Evolutionary conservation across 106 monocot species (phyloP), one percentile per base, ranked within the genome.

Genomic region (Vanilla planifolia): DNA sequence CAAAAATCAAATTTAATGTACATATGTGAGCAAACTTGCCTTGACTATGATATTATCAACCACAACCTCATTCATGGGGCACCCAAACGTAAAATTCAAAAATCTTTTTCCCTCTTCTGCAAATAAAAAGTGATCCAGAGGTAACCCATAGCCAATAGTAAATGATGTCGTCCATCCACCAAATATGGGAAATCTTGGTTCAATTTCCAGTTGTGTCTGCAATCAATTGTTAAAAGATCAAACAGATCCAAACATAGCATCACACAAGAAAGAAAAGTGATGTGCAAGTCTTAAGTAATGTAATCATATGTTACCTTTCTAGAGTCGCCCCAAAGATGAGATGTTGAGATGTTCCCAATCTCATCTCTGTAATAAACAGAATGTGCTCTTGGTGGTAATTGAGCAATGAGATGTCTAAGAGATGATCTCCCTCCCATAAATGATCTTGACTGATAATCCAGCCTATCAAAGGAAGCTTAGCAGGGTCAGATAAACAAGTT

Each of bases 301-400:
- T 40, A 8, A 2, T 8, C 34, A 8, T n/a, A 36, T 35, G 20
- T 22, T 79, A 96, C 96, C 76, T 75, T 91, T 65, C 60, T 84
- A 34, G 84, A 87, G 68, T 84, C 84, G 55, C 81, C 71, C 90
- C 80, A 86, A 28, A 98, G 61, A 58, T 91, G 75, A 55, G 96
- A 98, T 33, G 96, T 91, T 29, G 96, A 98, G 25, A 91, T 80
- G 65, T 98, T 98, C 13, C 91, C 91, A 56, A 98, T 98, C 69
- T 98, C 96, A 85, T 98, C 96, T 76, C 96, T 91, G 55, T 98
- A 98, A 65, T 91, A 91, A 47, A 98, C 71, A 65, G 91, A 98
- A 75, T 91, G 91, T 50, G 91, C 91, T 51, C 91, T 71, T 63
- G 90, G 84, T 51, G 96, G 96, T 79, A 98, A 72, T 67, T 70